Base-by-base conservation (phyloP, 2,329 filamentous ascomycete species). In the Myriosclerotinia scirpicola region DNA sequence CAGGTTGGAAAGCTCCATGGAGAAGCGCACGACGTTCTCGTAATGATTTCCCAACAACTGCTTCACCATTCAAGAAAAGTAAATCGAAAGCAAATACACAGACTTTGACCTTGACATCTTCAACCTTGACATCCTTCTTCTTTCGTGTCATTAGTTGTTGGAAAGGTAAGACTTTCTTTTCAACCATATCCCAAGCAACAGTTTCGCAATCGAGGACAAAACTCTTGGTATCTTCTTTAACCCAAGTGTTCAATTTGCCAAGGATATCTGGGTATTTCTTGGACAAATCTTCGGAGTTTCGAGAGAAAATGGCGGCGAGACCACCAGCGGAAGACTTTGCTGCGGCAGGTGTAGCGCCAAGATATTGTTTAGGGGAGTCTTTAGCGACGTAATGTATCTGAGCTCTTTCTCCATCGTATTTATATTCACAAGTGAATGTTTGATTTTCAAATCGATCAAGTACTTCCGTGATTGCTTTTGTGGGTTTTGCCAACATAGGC, bases 181-280 rank as follows among this genome's bases (percentile, higher is more conserved):
- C 92, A 1, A 85, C 84, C n/a, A 92, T 85, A 78, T 99, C 95
- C 94, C 95, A 98, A 0, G 91, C 95, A 15, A 98, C 95, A 0
- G 94, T 97, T 81, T 99, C 95, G 76, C 95, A 99, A 77, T 99
- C 95, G n/a, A 99, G 82, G 17, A 99, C 95, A 75, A 99, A 99
- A 76, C 93, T 97, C 79, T 91, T 92, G 14, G 95, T 97, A 40
- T 89, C 92, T 2, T 88, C 81, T 76, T 96, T 96, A 72, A 99
- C 88, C 95, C 95, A 99, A 0, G 85, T 88, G 48, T 91, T 84
- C 15, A 99, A 85, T 77, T 96, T 97, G 30, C 85, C 89, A 42
- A 99, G 85, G 64, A 99, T 93, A 79, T 99, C 95, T 0, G 95
- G 95, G 75, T 99, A 99, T 76, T 99, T 99, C 79, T 95, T 96